Conservation (phyloP, 306 rosid genomes). For the Cicer bijugum region DNA sequence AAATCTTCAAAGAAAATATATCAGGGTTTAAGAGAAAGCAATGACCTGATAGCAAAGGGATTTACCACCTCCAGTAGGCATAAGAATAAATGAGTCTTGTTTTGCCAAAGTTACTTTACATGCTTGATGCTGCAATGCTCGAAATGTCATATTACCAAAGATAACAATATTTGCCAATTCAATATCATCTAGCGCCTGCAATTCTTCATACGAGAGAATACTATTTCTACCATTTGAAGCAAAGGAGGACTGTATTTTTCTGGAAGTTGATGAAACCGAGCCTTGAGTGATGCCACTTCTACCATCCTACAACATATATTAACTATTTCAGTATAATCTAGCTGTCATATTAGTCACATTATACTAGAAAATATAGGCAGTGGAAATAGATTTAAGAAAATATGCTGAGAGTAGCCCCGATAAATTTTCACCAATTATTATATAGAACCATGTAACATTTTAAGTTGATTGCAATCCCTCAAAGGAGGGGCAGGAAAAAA, state of each 20-base stretch:
- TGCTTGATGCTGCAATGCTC: constrained; percentile 93
- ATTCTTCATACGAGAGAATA: constrained; percentile 67
- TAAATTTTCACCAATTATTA: constrained; percentile 2
- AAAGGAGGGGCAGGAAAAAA: constrained; percentile 26
- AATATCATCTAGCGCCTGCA: constrained; percentile 75
- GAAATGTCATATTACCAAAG: constrained; percentile 77
- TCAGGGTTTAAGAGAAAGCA: constrained; percentile 46
- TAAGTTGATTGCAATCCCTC: neutral
- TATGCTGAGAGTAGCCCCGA: constrained; percentile 3
- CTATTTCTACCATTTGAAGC: constrained; percentile 47
- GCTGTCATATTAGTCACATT: constrained; percentile 4
- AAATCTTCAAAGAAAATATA: neutral
- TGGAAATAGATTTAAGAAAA: neutral
- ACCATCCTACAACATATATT: constrained; percentile 58
- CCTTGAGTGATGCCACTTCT: constrained; percentile 65
- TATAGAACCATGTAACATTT: constrained; percentile 11
- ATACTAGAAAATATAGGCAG: constrained; percentile 9
- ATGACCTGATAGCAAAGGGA: constrained; percentile 95
- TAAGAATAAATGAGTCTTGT: constrained; percentile 85
- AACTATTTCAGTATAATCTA: constrained; percentile 43
- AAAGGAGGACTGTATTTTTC: constrained; percentile 46
- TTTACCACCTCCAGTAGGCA: constrained; percentile 99
- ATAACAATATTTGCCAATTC: constrained; percentile 91
- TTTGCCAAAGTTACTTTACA: constrained; percentile 79
- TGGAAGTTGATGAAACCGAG: constrained; percentile 54